A percentile compares a stretch with the other conserved stretches of the same genome.
Conservation (phyloP, 805 yeast species). For the Candida piceae region DNA sequence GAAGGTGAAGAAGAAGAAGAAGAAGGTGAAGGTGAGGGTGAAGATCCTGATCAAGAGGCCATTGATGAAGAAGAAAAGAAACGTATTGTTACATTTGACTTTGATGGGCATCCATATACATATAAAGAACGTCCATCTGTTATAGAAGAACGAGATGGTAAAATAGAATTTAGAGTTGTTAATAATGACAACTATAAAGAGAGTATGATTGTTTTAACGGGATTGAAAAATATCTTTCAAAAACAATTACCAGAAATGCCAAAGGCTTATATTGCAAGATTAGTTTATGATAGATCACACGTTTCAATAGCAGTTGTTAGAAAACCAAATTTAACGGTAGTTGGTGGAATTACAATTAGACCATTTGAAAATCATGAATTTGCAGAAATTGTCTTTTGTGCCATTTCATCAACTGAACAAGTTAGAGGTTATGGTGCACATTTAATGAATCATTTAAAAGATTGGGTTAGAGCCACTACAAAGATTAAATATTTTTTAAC, state of each 20-base stretch:
- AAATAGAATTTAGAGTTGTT: slow-evolving; percentile 92
- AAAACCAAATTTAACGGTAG: slow-evolving; percentile 81
- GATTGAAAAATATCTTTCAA: slow-evolving; percentile 92
- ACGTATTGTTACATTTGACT: slow-evolving; percentile 44
- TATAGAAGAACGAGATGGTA: slow-evolving; percentile 87
- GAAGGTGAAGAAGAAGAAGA: slow-evolving; percentile 12
- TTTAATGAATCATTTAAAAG: slow-evolving; percentile 95
- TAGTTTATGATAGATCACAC: slow-evolving; percentile 92
- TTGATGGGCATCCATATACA: slow-evolving; percentile 75
- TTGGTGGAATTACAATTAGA: slow-evolving; percentile 95
- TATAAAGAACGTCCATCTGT: slow-evolving; percentile 93
- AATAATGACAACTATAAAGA: slow-evolving; percentile 89
- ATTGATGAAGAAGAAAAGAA: slow-evolving; percentile 38
- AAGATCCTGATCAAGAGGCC: slow-evolving; percentile 22
- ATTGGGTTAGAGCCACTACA: slow-evolving; percentile 85
- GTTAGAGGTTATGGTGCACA: slow-evolving; percentile 99
- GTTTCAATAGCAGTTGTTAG: slow-evolving; percentile 93
- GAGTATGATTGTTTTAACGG: slow-evolving; percentile 86
- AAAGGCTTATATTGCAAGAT: slow-evolving; percentile 87
- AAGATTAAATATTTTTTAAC: slow-evolving; percentile 83
- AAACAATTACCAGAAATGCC: slow-evolving; percentile 99
- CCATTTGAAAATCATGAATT: slow-evolving; percentile 88
- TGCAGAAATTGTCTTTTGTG: slow-evolving; percentile 98
- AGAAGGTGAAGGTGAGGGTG: slow-evolving; percentile 19
- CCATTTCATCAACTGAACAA: slow-evolving; percentile 95